Conservation (phyloP, 129 eudicot species). For the Heracleum sosnowskyi region DNA sequence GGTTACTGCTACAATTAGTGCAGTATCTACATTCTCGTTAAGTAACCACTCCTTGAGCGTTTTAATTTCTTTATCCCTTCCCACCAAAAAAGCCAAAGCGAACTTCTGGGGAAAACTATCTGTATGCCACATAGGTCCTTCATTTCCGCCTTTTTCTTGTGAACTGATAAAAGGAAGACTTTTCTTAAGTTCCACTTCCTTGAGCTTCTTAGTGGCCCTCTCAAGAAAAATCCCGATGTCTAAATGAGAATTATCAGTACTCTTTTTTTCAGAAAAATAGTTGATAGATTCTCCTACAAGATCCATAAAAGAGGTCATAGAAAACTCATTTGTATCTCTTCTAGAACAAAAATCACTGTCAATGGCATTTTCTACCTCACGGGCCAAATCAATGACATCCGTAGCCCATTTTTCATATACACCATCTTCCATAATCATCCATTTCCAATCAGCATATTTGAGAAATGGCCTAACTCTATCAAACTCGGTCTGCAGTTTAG, state of each 20-base stretch:
- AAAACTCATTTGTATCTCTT: constrained; percentile 11
- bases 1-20: constrained; percentile 10
- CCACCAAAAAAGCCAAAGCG: constrained; percentile 4
- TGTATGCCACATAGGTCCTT: constrained; percentile 4
- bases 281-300: constrained; percentile 14
- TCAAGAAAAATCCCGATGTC: constrained; percentile 6
- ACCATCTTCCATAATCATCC: constrained; percentile 4
- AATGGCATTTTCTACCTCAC: constrained; percentile 15
- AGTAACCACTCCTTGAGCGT: constrained; percentile 12
- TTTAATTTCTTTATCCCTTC: constrained; percentile 15
- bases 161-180: constrained; percentile 7
- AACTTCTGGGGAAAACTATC: neutral
- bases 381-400: constrained; percentile 7
- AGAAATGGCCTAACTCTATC: constrained; percentile 8
- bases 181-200: constrained; percentile 10
- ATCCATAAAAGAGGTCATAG: constrained; percentile 12
- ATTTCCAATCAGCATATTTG: constrained; percentile 8
- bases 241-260: constrained; percentile 2
- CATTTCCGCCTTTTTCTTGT: neutral
- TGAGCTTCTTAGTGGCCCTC: constrained; percentile 9
- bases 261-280: constrained; percentile 8
- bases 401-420: constrained; percentile 10
- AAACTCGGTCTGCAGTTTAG: constrained; percentile 6
- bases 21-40: constrained; percentile 7
- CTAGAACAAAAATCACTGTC: constrained; percentile 6